Evolutionary conservation across 768 basidiomycete genomes (phyloP).

Genomic region (Pholiota molesta): DNA sequence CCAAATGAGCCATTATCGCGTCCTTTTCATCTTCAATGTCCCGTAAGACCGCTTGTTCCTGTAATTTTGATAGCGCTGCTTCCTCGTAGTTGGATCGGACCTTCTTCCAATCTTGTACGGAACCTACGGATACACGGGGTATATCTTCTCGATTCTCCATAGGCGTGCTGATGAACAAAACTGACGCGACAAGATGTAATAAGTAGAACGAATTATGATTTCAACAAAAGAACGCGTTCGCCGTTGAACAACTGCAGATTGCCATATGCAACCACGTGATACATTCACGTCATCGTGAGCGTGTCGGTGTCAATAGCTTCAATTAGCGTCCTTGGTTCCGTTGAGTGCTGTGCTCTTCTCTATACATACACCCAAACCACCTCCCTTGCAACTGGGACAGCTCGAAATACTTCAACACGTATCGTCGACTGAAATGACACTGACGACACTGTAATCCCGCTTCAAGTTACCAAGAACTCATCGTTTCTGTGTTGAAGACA

Average conservation of each 20-base stretch:
- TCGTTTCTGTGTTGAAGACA: background rate
- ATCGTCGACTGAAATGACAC: too few relatives aligned
- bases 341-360: background rate
- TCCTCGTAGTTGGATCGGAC: conserved; percentile 56
- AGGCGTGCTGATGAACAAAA: background rate
- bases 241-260: too few relatives aligned
- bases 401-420: too few relatives aligned
- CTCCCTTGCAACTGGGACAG: too few relatives aligned
- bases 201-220: too few relatives aligned
- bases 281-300: conserved; percentile 1
- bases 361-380: background rate
- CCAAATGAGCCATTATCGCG: conserved; percentile 49
- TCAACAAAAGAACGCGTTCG: too few relatives aligned
- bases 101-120: conserved; percentile 66
- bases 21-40: conserved; percentile 47
- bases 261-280: background rate
- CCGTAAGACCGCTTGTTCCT: conserved; percentile 45
- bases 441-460: background rate
- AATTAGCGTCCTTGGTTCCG: background rate
- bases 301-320: background rate
- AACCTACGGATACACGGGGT: conserved; percentile 63
- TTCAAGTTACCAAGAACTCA: too few relatives aligned
- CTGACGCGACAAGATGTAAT: background rate
- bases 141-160: conserved; percentile 48
- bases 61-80: conserved; percentile 47